These are phyloP conservation scores for Crithidia sp. DNA, from an alignment of 208 protist species.

Conservation along the genomic window DNA sequence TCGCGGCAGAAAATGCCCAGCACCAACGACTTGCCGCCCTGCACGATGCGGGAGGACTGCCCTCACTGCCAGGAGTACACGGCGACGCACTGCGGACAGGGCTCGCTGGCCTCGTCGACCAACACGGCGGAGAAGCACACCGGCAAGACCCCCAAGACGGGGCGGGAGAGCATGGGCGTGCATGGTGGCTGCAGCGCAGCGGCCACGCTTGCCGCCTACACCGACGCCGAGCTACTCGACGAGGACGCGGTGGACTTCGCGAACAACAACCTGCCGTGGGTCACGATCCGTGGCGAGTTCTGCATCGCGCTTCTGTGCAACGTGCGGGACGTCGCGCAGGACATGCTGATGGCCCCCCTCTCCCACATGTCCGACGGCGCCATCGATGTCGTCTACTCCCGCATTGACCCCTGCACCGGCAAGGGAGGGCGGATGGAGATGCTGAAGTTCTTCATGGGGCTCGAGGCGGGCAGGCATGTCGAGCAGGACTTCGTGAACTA, in stretches of 20 bases:
- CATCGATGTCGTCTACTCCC: conserved; percentile 79
- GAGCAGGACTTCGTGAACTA: conserved; percentile 72
- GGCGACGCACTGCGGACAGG: conserved; percentile 8
- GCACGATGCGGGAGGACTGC: conserved; percentile 69
- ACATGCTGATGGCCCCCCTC: conserved; percentile 80
- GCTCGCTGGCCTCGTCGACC: conserved; percentile 17
- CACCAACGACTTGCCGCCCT: conserved; percentile 47
- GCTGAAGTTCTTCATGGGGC: conserved; percentile 63
- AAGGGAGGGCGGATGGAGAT: conserved; percentile 61
- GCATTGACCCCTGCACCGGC: conserved; percentile 37
- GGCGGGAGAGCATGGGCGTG: background rate
- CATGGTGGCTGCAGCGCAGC: conserved; percentile 10
- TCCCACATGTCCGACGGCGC: conserved; percentile 79
- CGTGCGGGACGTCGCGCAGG: conserved; percentile 68
- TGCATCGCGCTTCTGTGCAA: conserved; percentile 73
- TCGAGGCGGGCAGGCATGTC: conserved; percentile 75
- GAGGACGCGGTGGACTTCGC: conserved; percentile 71
- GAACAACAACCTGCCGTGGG: conserved; percentile 68
- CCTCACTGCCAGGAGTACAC: conserved; percentile 65
- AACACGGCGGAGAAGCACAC: conserved; percentile 16
- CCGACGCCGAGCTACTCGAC: conserved; percentile 46
- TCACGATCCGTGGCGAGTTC: conserved; percentile 75
- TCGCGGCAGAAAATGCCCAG: conserved; percentile 43
- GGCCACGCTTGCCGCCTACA: conserved; percentile 25
- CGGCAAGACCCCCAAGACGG: conserved; percentile 7